phyloP scores from a whole-genome alignment of 2,329 filamentous ascomycete genomes.

The Alternaria sp. region DNA sequence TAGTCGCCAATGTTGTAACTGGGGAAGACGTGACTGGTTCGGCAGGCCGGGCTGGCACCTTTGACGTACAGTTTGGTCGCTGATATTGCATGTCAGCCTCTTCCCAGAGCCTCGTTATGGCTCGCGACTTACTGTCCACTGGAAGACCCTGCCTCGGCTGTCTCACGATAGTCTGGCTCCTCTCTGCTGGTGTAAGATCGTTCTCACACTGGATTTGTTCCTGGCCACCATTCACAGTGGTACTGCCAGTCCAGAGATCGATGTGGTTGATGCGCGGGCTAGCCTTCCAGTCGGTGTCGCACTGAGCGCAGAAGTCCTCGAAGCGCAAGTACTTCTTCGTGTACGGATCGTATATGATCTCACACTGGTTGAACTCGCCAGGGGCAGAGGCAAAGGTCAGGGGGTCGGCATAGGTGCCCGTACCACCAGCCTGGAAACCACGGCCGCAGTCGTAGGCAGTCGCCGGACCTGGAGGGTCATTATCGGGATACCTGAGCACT shows the following conservation, averaged over 20 bases:
- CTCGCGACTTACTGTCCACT: constrained; percentile 13
- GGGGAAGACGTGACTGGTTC: constrained; percentile 4
- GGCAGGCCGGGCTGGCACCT: constrained; percentile 13
- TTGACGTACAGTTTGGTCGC: constrained; percentile 13
- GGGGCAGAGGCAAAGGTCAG: constrained; percentile 53
- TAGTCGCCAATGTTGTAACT: constrained; percentile 17
- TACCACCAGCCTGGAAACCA: constrained; percentile 48
- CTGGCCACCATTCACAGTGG: constrained; percentile 21
- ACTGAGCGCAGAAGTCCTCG: constrained; percentile 47
- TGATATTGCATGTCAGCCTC: neutral
- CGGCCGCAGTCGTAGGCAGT: constrained; percentile 37
- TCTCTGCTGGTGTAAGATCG: constrained; percentile 21
- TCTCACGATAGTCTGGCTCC: constrained; percentile 19
- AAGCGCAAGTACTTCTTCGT: constrained; percentile 53
- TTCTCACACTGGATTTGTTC: constrained; percentile 32
- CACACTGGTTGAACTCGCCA: constrained; percentile 52
- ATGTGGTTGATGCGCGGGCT: constrained; percentile 20
- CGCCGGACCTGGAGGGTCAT: constrained; percentile 26
- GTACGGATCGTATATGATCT: constrained; percentile 55
- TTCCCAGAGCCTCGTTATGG: too few species aligned
- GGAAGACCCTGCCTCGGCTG: constrained; percentile 7
- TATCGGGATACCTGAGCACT: constrained; percentile 27
- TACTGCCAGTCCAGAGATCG: constrained; percentile 29
- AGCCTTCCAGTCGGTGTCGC: constrained; percentile 29
- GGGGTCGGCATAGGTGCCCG: constrained; percentile 52